Evolutionary conservation across 2,329 filamentous ascomycete species (phyloP), one percentile per base, ranked within the genome.

Genomic region (Trichoderma hamatum): DNA sequence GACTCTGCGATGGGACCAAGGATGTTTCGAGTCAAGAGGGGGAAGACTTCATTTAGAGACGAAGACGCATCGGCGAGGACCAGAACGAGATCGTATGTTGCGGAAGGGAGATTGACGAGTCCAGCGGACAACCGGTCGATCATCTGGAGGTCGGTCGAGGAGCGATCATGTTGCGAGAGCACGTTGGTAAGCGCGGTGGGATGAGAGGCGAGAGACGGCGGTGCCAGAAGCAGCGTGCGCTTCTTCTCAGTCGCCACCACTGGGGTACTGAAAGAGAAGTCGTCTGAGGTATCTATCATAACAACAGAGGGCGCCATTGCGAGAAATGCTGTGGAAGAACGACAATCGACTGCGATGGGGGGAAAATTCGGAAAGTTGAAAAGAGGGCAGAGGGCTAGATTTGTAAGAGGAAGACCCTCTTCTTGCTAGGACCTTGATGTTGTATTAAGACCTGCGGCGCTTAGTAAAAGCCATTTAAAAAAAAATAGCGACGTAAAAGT

Each of bases 81-180:
- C 59, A 97, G 87, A 54, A 98, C 87, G 54, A 92, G 82, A 78
- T 96, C 92, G 83, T 99, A 99, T 67, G 92, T 92, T 60, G 88
- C 83, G 66, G 87, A 74, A 1, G 94, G 91, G 0, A 99, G 89
- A 9, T 89, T 84, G 69, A 96, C 92, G 46, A 97, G 85, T 71
- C 93, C 93, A 43, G 92, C 88, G 2, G 92, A 89, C 51, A 99
- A 87, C 63, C 96, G 93, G 82, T 99, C 96, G 71, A 99, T 91
- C 96, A 99, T 99, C 80, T 98, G 96, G 65, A 99, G 85, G 78
- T 99, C 96, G 71, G 94, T 95, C 56, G 86, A 84, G 72, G 86
- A 83, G 77, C 93, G 90, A 79, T 96, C 89, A 82, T 93, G 89
- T 69, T 88, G 84, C 70, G 89, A 84, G 75, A 97, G 88, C 71